phyloP scores from a whole-genome alignment of 1,139 yeast species.

The Yamadazyma conglobata region DNA sequence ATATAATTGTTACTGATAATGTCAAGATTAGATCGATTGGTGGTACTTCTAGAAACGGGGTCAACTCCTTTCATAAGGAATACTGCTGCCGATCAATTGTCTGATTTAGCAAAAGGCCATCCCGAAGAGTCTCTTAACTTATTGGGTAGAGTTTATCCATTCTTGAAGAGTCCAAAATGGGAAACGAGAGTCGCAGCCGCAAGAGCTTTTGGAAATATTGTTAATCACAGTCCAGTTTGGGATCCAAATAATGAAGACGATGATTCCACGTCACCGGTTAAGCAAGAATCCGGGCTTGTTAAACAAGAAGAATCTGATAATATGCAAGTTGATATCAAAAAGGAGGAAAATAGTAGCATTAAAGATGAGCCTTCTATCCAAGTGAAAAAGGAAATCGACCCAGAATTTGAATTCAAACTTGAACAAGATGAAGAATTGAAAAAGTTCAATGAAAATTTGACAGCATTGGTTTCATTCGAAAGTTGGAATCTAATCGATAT shows the following conservation, averaged over 20 bases:
- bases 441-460: slow-evolving; percentile 44
- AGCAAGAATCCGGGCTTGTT: slow-evolving; percentile 9
- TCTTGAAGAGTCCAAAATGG: slow-evolving; percentile 81
- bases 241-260: slow-evolving; percentile 62
- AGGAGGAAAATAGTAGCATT: too few relatives aligned
- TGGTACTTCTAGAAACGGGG: slow-evolving; percentile 84
- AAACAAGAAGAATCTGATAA: slow-evolving; percentile 16
- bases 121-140: slow-evolving; percentile 88
- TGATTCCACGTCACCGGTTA: slow-evolving; percentile 14
- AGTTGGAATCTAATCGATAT: slow-evolving; percentile 64
- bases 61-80: slow-evolving; percentile 91
- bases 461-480: slow-evolving; percentile 53
- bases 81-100: slow-evolving; percentile 96
- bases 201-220: slow-evolving; percentile 91
- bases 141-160: slow-evolving; percentile 88
- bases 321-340: slow-evolving; percentile 13
- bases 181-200: slow-evolving; percentile 96
- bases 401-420: slow-evolving; percentile 30
- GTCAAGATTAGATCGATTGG: slow-evolving; percentile 67
- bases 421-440: slow-evolving; percentile 47
- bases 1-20: too few relatives aligned
- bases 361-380: too few relatives aligned
- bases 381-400: slow-evolving; percentile 30
- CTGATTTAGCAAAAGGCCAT: slow-evolving; percentile 89
- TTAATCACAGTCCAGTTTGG: slow-evolving; percentile 75